Conservation (phyloP, 768 basidiomycete genomes). For the Infundibulicybe gibba region DNA sequence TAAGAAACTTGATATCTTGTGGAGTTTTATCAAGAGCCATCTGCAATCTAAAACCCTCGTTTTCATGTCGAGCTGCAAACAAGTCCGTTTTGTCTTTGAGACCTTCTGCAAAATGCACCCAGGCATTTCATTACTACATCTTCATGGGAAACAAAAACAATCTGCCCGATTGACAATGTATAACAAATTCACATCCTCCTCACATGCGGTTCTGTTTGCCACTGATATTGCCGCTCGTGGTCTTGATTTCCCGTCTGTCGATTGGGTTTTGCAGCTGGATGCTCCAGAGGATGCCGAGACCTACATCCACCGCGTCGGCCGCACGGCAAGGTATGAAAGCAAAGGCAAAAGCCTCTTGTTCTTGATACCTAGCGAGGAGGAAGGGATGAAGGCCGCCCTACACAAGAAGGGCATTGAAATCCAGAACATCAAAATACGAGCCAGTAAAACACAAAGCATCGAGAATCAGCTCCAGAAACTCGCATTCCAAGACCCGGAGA, state of each 20-base stretch:
- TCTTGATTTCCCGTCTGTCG: conserved; percentile 92
- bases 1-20: conserved; percentile 86
- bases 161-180: conserved; percentile 83
- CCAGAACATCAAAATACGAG: conserved; percentile 82
- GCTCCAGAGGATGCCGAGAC: conserved; percentile 97
- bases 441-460: conserved; percentile 82
- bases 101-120: conserved; percentile 96
- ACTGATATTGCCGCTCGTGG: conserved; percentile 97
- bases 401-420: conserved; percentile 68
- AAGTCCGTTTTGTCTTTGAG: conserved; percentile 95
- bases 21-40: conserved; percentile 94
- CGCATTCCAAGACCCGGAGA: conserved; percentile 92
- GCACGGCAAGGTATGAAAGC: conserved; percentile 92
- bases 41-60: conserved; percentile 89
- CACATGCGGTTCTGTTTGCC: conserved; percentile 85
- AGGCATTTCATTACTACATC: conserved; percentile 85
- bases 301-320: conserved; percentile 94
- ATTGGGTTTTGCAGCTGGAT: conserved; percentile 96
- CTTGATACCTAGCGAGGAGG: conserved; percentile 87
- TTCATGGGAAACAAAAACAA: conserved; percentile 97
- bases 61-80: conserved; percentile 93
- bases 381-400: conserved; percentile 78
- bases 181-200: conserved; percentile 75
- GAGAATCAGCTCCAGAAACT: conserved; percentile 89
- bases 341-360: conserved; percentile 84